A percentile compares a stretch with the other conserved stretches of the same genome.
phyloP scores from a whole-genome alignment of 2,329 filamentous ascomycete species.

The Neonectria coccinea region DNA sequence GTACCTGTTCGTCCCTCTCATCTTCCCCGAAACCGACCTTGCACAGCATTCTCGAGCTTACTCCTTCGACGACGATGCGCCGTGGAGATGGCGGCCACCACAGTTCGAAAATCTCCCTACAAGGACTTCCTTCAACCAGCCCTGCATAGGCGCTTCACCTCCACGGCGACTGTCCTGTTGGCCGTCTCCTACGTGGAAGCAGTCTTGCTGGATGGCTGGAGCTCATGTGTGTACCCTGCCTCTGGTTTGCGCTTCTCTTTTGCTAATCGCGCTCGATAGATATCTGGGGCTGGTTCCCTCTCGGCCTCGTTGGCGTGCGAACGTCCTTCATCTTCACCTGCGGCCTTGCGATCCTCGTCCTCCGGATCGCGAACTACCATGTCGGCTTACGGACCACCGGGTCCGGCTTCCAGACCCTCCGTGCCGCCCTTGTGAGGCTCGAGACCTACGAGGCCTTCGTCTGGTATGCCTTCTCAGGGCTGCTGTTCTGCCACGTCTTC shows the following conservation, averaged over 20 bases:
- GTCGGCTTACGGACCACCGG: conserved; percentile 77
- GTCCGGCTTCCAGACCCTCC: conserved; percentile 74
- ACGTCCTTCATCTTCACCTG: conserved; percentile 81
- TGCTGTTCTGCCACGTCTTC: conserved; percentile 83
- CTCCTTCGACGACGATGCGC: conserved; percentile 57
- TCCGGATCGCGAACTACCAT: conserved; percentile 88
- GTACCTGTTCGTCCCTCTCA: conserved; percentile 20
- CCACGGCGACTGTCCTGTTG: conserved; percentile 77
- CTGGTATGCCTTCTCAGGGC: conserved; percentile 83
- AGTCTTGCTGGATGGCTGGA: conserved; percentile 75
- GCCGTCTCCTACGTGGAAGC: conserved; percentile 79
- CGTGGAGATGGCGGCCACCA: conserved; percentile 63
- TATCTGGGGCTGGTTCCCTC: conserved; percentile 87
- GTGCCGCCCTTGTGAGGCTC: conserved; percentile 66
- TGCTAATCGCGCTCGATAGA: conserved; percentile 60
- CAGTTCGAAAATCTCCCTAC: conserved; percentile 73
- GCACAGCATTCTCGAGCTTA: conserved; percentile 39
- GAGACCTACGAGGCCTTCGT: conserved; percentile 76
- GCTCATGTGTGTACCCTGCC: conserved; percentile 69
- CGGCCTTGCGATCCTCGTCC: conserved; percentile 81
- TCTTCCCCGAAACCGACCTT: conserved; percentile 30
- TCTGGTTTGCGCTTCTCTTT: background rate
- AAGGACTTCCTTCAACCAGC: conserved; percentile 92
- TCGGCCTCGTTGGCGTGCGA: conserved; percentile 80
- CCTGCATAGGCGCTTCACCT: conserved; percentile 86